Percentiles rank a stretch among this genome's conserved stretches.
These are phyloP conservation scores for Strobilomyces dryophilus DNA, from an alignment of 768 basidiomycete species.

Conservation along the genomic window DNA sequence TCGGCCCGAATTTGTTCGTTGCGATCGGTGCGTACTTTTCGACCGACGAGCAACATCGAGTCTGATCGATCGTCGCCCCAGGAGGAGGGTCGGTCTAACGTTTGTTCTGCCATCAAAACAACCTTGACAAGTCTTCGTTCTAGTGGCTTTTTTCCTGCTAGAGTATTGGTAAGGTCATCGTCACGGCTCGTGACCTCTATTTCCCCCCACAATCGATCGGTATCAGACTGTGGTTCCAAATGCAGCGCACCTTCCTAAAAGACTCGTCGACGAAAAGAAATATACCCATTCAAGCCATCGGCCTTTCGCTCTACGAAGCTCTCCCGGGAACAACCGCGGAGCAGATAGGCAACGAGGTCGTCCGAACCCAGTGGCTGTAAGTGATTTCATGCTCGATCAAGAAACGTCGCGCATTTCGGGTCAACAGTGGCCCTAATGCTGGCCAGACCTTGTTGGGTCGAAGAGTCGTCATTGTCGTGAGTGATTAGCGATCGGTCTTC, in stretches of 20 bases:
- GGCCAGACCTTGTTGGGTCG: constrained; percentile 74
- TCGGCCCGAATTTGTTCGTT: constrained; percentile 83
- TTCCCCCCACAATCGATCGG: not conserved
- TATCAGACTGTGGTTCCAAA: not conserved
- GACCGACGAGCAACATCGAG: not conserved
- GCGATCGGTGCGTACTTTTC: constrained; percentile 61
- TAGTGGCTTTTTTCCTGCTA: constrained; percentile 94
- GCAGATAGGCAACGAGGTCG: constrained; percentile 77
- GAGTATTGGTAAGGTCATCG: constrained; percentile 61
- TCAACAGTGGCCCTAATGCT: constrained; percentile 55
- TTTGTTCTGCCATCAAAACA: constrained; percentile 11
- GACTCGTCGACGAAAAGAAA: constrained; percentile 64
- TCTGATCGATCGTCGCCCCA: constrained; percentile 26
- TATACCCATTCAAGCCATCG: constrained; percentile 94
- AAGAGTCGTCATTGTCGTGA: constrained; percentile 75
- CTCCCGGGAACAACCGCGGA: constrained; percentile 71
- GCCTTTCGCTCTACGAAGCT: constrained; percentile 91
- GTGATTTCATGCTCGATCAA: constrained; percentile 24
- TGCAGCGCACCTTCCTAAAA: constrained; percentile 81
- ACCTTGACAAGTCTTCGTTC: constrained; percentile 12
- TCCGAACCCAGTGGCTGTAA: constrained; percentile 96
- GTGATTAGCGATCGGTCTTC: constrained; percentile 35
- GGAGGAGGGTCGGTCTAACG: constrained; percentile 71
- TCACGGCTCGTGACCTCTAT: not conserved
- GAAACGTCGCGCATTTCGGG: not conserved